These are phyloP conservation scores for Salvia sclarea DNA, from an alignment of 305 asterid genomes.

Conservation along the genomic window DNA sequence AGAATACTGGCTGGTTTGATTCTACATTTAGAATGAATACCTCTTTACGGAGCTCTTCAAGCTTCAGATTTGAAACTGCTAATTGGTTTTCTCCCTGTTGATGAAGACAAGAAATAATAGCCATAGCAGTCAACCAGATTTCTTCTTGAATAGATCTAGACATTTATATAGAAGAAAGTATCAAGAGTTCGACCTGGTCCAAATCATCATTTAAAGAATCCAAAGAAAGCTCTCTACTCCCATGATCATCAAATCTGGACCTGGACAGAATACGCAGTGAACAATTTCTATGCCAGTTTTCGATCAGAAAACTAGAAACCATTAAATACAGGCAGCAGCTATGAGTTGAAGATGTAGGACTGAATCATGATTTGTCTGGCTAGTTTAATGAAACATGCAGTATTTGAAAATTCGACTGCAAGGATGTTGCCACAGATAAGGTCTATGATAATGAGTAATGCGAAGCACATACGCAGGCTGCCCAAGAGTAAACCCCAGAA, in stretches of 20 bases:
- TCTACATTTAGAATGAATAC: constrained; percentile 31
- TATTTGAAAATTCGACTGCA: constrained; percentile 16
- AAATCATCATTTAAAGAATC: constrained; percentile 45
- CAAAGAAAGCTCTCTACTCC: constrained; percentile 51
- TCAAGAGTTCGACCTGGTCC: constrained; percentile 48
- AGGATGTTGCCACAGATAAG: not conserved
- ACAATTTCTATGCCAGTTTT: constrained; percentile 24
- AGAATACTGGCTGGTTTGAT: constrained; percentile 7
- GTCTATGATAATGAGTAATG: not conserved
- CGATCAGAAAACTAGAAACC: constrained; percentile 3
- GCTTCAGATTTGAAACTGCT: constrained; percentile 51
- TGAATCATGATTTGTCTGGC: not conserved
- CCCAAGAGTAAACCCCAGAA: not conserved
- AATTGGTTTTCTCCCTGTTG: constrained; percentile 47
- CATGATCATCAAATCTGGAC: constrained; percentile 45
- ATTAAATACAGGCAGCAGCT: constrained; percentile 22
- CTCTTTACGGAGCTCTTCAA: constrained; percentile 62
- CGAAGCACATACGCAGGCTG: not conserved
- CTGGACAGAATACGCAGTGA: constrained; percentile 36
- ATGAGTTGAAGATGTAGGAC: constrained; percentile 7
- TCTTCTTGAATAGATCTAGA: constrained; percentile 1
- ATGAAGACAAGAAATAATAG: constrained; percentile 25
- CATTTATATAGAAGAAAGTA: not conserved
- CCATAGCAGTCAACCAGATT: constrained; percentile 13
- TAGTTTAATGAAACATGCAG: constrained; percentile 1